These are phyloP conservation scores for Arthrobotrys conoides DNA, from an alignment of 2,329 filamentous ascomycete genomes.

Conservation along the genomic window DNA sequence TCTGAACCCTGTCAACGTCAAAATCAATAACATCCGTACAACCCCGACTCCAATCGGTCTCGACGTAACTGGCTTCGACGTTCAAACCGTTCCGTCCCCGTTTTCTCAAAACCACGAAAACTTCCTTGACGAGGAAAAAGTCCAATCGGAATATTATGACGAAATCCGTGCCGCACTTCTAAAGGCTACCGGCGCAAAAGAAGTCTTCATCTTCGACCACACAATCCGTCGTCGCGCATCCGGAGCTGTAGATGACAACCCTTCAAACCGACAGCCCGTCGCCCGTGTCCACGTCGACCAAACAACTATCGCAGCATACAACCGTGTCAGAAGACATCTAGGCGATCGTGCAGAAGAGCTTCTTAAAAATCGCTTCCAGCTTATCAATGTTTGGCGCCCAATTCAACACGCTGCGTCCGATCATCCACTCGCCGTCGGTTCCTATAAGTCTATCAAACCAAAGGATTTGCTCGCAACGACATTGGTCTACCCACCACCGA, in stretches of 20 bases:
- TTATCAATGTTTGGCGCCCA: conserved; percentile 80
- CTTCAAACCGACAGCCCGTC: conserved; percentile 75
- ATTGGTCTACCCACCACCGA: conserved; percentile 75
- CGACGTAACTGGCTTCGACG: conserved; percentile 81
- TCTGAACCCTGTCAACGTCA: conserved; percentile 70
- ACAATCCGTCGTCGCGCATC: conserved; percentile 75
- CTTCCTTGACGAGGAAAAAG: conserved; percentile 79
- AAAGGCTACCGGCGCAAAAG: conserved; percentile 74
- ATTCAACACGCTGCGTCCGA: conserved; percentile 76
- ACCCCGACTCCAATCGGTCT: conserved; percentile 77
- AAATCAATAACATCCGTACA: conserved; percentile 81
- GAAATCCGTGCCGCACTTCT: conserved; percentile 83
- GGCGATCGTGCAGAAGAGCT: conserved; percentile 72
- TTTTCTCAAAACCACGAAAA: conserved; percentile 70
- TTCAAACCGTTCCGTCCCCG: conserved; percentile 74
- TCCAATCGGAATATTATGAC: conserved; percentile 83
- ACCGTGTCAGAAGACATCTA: conserved; percentile 75
- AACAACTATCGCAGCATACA: conserved; percentile 75
- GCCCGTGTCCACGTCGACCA: conserved; percentile 81
- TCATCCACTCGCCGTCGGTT: conserved; percentile 78
- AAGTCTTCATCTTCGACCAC: conserved; percentile 80
- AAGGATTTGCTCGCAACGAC: conserved; percentile 75
- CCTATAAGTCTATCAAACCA: conserved; percentile 73
- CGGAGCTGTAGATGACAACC: conserved; percentile 60
- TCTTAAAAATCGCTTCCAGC: conserved; percentile 74